A percentile compares a stretch with the other conserved stretches of the same genome.
Conservation (phyloP, 306 rosid genomes). For the Corylus heterophylla region DNA sequence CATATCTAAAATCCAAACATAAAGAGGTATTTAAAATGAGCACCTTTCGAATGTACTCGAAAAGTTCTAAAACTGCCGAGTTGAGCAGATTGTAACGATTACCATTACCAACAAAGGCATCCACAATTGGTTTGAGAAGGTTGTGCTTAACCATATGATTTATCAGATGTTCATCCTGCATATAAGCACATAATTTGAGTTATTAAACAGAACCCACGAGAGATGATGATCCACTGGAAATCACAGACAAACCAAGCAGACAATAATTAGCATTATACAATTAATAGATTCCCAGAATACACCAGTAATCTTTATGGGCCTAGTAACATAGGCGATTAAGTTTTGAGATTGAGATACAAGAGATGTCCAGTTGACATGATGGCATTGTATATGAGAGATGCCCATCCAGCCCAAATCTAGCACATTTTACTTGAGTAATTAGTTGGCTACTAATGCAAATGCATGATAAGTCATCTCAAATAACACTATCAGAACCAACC, state of each 20-base stretch:
- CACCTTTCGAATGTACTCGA: constrained; percentile 86
- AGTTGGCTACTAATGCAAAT: not conserved
- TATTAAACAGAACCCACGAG: not conserved
- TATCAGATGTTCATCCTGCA: constrained; percentile 91
- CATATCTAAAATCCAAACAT: constrained; percentile 25
- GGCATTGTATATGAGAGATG: not conserved
- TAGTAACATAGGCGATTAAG: not conserved
- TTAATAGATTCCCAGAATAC: not conserved
- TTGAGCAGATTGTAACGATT: constrained; percentile 92
- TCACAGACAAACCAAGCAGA: constrained; percentile 13
- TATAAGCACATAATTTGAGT: constrained; percentile 29
- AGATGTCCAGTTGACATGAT: not conserved
- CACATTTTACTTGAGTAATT: not conserved
- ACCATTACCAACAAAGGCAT: constrained; percentile 81
- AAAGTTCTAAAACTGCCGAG: constrained; percentile 87
- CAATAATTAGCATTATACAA: not conserved
- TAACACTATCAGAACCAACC: not conserved
- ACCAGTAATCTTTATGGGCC: not conserved
- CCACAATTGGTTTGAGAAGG: constrained; percentile 81
- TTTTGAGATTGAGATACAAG: not conserved
- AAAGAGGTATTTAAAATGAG: constrained; percentile 22
- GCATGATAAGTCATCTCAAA: not conserved
- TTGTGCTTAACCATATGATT: constrained; percentile 72
- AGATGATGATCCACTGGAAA: constrained; percentile 10
- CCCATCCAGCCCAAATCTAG: not conserved